These are phyloP conservation scores for Kuraishia cidri DNA, from an alignment of 805 yeast species.

Conservation along the genomic window DNA sequence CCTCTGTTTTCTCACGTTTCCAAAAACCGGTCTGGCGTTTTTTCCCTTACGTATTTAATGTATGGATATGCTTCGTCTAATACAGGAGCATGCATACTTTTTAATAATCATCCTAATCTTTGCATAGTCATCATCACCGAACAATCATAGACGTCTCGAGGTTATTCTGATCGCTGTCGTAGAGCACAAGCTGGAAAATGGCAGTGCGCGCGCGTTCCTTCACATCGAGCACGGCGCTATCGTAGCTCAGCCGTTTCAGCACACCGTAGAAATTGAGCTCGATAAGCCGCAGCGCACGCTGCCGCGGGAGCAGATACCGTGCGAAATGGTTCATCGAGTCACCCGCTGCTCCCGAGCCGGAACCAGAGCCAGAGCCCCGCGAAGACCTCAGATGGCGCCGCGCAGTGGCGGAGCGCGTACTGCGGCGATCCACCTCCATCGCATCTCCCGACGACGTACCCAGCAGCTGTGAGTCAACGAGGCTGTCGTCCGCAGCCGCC, in stretches of 20 bases:
- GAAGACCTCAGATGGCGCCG: no score
- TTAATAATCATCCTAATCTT: no score
- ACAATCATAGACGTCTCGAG: no score
- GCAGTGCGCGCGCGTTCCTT: constrained; percentile 40
- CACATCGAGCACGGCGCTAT: constrained; percentile 27
- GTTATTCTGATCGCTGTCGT: constrained; percentile 8
- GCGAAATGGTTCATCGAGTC: no score
- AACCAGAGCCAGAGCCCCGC: not conserved
- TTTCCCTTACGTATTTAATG: not conserved
- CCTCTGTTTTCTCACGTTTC: not conserved
- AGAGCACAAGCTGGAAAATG: constrained; percentile 23
- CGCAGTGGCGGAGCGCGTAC: no score
- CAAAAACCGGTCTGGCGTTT: not conserved
- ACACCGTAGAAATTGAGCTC: constrained; percentile 32
- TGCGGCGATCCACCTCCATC: no score
- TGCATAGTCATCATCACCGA: no score
- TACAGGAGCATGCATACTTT: no score
- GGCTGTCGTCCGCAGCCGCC: not conserved
- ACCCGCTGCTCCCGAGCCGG: constrained; percentile 3
- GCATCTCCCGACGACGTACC: no score
- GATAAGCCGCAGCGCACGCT: constrained; percentile 25
- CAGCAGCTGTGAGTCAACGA: no score
- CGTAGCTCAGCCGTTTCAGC: constrained; percentile 20
- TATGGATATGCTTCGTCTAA: not conserved
- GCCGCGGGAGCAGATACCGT: constrained; percentile 11